Evolutionary conservation across 805 yeast species (phyloP), one percentile per base, ranked within the genome.

Genomic region (Candida stauntonica): DNA sequence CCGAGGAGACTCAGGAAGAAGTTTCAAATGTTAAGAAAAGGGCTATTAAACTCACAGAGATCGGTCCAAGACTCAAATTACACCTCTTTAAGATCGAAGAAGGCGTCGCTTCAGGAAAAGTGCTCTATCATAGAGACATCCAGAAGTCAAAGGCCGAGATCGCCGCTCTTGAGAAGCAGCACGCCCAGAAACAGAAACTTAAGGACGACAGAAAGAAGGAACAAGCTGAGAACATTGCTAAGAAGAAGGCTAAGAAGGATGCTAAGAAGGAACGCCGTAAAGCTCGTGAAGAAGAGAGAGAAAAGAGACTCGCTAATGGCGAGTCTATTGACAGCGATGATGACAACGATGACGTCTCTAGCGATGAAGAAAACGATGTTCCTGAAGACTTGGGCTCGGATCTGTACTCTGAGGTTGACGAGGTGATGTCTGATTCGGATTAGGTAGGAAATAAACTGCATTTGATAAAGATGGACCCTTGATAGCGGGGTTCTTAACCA

Each of bases 11-110:
- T 17, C 43, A 39, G 3, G 43, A 48, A 15, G 54, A 53, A 26
- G 44, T 43, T 5, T 47, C 47, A 12, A 55, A 53, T 27, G 50
- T 51, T 17, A 68, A 64, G 38, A 88, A 87, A 62, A 77, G 85
- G 54, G 98, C 99, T 1, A 86, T 93, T 51, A 89, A 87, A 59
- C 69, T 93, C 35, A 86, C 91, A 1, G 99, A 93, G 61, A 67
- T 91, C 34, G 99, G 99, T 0, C 99, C 99, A 26, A 73, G 99
- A 48, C 63, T 93, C 61, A 77, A 75, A 50, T 66, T 93, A 61
- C 68, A 78, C 36, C 66, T 93, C 41, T 66, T 82, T 35, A 93
- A 93, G 65, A 86, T 93, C 38, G 97, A 91, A 63, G 98, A 91
- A 56, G 95, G 93, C 14, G 74, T 86, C 17, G 91, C 96, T 42